Evolutionary conservation across 805 yeast genomes (phyloP).

Genomic region (Saturnispora kantuleensis): DNA sequence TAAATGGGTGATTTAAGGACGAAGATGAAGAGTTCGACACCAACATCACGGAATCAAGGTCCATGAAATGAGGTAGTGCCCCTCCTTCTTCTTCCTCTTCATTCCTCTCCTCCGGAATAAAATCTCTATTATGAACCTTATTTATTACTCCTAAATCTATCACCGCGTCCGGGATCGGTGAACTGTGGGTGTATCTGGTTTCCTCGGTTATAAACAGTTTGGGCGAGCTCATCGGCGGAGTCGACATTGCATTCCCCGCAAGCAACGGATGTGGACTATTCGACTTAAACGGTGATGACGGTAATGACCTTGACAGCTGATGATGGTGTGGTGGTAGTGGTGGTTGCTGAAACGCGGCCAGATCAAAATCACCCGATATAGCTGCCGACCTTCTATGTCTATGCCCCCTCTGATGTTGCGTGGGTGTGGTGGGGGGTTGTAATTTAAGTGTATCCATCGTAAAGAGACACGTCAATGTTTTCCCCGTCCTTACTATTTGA

Average conservation of each 20-base stretch:
- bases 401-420: constrained; percentile 41
- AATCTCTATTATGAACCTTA: constrained; percentile 4
- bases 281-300: constrained; percentile 19
- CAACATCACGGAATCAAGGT: constrained; percentile 15
- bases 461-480: background rate
- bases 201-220: background rate
- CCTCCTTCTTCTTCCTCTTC: background rate
- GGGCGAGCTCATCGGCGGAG: background rate
- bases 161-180: constrained; percentile 24
- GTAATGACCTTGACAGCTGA: constrained; percentile 10
- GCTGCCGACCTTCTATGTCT: constrained; percentile 83
- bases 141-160: constrained; percentile 28
- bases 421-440: constrained; percentile 20
- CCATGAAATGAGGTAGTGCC: constrained; percentile 13
- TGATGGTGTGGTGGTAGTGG: constrained; percentile 13
- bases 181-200: background rate
- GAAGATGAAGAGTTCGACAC: constrained; percentile 15
- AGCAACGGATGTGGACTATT: background rate
- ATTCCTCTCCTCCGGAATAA: constrained; percentile 1
- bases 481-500: no score
- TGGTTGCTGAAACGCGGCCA: constrained; percentile 15
- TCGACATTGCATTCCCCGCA: no score
- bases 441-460: constrained; percentile 4
- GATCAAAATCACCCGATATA: constrained; percentile 75
- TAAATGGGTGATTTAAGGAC: constrained; percentile 14